Conservation (phyloP, 2,329 filamentous ascomycete genomes). For the Exophiala sp. region DNA sequence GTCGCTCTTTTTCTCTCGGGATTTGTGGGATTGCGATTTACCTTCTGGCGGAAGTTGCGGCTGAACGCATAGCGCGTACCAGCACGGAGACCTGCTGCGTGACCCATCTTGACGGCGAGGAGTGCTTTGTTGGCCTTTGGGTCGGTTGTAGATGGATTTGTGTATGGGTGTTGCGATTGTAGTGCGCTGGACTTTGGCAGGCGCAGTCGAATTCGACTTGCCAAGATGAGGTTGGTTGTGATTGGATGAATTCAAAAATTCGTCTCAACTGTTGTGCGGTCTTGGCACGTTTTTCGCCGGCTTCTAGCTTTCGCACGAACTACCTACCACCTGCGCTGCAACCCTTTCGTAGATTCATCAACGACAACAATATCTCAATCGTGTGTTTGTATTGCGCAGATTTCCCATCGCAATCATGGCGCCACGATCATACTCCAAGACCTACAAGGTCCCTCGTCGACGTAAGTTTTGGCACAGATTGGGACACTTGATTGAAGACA, state of each 20-base stretch:
- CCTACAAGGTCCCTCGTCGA: slow-evolving; percentile 96
- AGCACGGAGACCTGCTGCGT: slow-evolving; percentile 80
- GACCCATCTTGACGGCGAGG: slow-evolving; percentile 59
- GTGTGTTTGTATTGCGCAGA: slow-evolving; percentile 30
- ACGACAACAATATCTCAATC: slow-evolving; percentile 24
- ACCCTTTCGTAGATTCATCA: slow-evolving; percentile 13
- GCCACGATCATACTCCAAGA: slow-evolving; percentile 88
- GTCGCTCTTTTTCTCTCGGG: neutral
- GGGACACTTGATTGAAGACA: slow-evolving; percentile 12
- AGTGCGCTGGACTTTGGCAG: neutral
- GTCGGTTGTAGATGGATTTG: slow-evolving; percentile 42
- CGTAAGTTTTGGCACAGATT: slow-evolving; percentile 47
- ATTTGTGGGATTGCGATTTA: neutral
- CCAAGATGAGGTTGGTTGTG: slow-evolving; percentile 1
- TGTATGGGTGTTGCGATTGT: slow-evolving; percentile 6
- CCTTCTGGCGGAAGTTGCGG: slow-evolving; percentile 86
- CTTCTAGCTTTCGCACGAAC: too few species aligned
- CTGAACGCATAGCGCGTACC: slow-evolving; percentile 86
- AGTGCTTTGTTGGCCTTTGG: slow-evolving; percentile 52
- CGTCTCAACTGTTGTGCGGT: slow-evolving; percentile 6
- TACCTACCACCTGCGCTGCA: too few species aligned
- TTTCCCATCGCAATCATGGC: slow-evolving; percentile 42
- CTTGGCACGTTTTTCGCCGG: slow-evolving; percentile 2
- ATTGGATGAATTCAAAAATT: neutral
- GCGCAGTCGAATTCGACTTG: slow-evolving; percentile 2